Evolutionary conservation across 805 yeast genomes (phyloP), one percentile per base, ranked within the genome.

Genomic region (Grigorovia humatica): DNA sequence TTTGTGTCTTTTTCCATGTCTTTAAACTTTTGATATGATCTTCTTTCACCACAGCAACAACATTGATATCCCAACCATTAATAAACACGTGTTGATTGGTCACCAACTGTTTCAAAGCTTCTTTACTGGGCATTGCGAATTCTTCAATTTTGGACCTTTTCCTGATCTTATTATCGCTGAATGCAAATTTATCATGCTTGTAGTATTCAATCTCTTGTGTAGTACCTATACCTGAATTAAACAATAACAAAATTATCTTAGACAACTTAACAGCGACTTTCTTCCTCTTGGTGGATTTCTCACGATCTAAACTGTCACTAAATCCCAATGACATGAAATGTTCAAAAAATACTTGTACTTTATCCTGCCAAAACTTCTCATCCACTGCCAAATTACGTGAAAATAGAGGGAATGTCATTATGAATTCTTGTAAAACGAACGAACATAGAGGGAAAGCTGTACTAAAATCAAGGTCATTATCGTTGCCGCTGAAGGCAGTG

Each of bases 321-420:
- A 91, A 79, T 44, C 80, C 79, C 64, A 87, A 80, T 19, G 75
- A 69, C 66, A 86, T 83, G 70, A 93, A 82, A 51, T 83, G 78
- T 62, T 89, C 95, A 61, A 84, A 78, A 61, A 90, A 88, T 27
- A 82, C 82, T 67, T 90, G 96, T 0, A 89, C 82, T 47, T 83
- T 82, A 46, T 71, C 74, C 48, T 79, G 79, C 96, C 97, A 91
- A 61, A 91, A 87, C 48, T 80, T 79, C 44, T 77, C 76, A 45
- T 78, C 74, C 43, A 75, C 69, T 0, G 67, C 65, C 46, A 64
- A 51, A 27, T 69, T 61, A 40, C 61, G 58, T 1, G 81, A 67
- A 35, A 93, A 71, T 61, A 89, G 83, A 0, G 99, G 98, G 59
- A 91, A 84, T 1, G 83, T 78, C 49, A 74, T 72, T 2, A 90